These are phyloP conservation scores for Aeschynomene evenia DNA, from an alignment of 306 rosid species.

Conservation along the genomic window DNA sequence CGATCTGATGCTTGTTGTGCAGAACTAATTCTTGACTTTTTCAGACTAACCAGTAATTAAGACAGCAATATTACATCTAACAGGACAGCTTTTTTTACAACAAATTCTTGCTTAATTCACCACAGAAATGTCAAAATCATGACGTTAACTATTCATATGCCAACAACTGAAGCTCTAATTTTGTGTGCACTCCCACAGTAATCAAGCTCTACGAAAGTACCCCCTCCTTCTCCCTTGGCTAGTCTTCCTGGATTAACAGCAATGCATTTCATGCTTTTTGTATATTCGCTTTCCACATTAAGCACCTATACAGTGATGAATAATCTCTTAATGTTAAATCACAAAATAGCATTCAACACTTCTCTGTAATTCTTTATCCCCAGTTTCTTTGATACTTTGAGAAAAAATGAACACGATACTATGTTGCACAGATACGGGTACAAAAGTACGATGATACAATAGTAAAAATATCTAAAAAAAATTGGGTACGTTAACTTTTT, in stretches of 20 bases:
- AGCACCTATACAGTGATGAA: conserved; percentile 49
- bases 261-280: conserved; percentile 50
- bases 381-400: background rate
- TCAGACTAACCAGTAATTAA: too few relatives aligned
- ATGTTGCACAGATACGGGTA: too few relatives aligned
- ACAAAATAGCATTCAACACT: background rate
- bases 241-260: conserved; percentile 92
- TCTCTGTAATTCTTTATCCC: background rate
- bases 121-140: background rate
- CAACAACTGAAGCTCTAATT: conserved; percentile 54
- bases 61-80: background rate
- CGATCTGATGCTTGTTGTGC: too few relatives aligned
- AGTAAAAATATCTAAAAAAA: too few relatives aligned
- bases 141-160: conserved; percentile 52
- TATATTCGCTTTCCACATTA: conserved; percentile 50
- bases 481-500: too few relatives aligned
- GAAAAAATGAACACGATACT: background rate
- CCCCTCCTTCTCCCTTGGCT: conserved; percentile 95
- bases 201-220: conserved; percentile 82
- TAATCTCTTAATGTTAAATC: background rate
- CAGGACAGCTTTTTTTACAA: background rate
- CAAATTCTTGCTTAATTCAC: background rate
- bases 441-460: too few relatives aligned
- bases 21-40: too few relatives aligned
- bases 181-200: conserved; percentile 58